Evolutionary conservation across 495 filamentous ascomycete species (phyloP), one percentile per base, ranked within the genome.

Genomic region (Annulohypoxylon bovei): DNA sequence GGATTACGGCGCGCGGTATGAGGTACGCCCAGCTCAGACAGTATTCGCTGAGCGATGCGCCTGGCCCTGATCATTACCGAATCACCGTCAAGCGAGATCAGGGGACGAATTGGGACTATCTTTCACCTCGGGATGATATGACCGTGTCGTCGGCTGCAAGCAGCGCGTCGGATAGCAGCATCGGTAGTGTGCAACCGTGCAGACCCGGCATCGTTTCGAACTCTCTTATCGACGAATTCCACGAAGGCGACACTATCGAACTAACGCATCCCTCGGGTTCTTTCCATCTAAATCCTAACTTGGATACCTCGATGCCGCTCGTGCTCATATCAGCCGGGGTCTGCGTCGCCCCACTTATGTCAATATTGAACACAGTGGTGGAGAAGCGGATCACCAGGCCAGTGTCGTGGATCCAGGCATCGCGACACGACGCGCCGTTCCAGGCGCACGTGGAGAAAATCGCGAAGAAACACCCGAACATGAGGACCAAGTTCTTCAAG

Each of bases 281-380:
- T 75, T 93, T 93, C 81, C 87, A 81, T 77, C 77, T 91, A 30
- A 75, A 83, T 62, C 71, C 78, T 5, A 32, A 61, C 1, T 75
- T 79, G 65, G 65, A 74, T 69, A 76, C 84, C 80, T 62, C 76
- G 9, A 80, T 70, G n/a, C 87, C 87, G 0, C 76, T 90, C 1
- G 90, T 92, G 2, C 81, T 93, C 40, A 83, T 93, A 61, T 88
- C 89, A 3, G 90, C 87, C 6, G 91, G 91, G 7, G 89, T 90
- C 11, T 90, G 91, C 46, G 78, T 91, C 22, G 92, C 91, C 2
- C 88, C 89, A 2, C 74, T 93, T 69, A 83, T 88, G 50, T 81
- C 88, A 39, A 93, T 93, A 37, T 79, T 93, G 32, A 89, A 90
- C 74, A 79, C 85, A 6, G 75, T 89, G 33, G 70, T 77, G 2